Base-by-base conservation (phyloP, 495 filamentous ascomycete species). In the Xylaria acuta region DNA sequence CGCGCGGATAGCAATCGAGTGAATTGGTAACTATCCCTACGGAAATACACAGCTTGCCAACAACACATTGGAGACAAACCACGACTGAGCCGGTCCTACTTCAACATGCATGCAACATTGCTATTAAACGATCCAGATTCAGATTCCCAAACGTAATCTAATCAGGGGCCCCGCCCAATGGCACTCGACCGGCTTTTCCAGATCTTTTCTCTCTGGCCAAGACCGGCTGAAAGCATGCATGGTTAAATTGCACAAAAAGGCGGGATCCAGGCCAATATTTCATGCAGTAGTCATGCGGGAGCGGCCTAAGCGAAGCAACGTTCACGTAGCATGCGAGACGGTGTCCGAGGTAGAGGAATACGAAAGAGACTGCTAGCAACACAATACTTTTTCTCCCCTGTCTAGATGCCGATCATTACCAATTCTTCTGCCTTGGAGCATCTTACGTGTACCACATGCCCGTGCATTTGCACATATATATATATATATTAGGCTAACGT, bases 211-310 rank as follows among this genome's bases (percentile, higher is more conserved):
- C 71, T 62, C 64, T 67, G 73, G 76, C 76, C 76, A 78, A 77
- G 76, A 70, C 75, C 58, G 76, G 76, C 76, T 78, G 76, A 78
- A 75, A 43, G 62, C 73, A 74, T 77, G 71, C 75, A 73, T 72
- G 76, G 75, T 71, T 76, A 78, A 78, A 78, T 78, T 75, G 73
- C 49, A 56, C 62, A 63, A 71, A 70, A 69, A 20, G 22, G 14
- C 14, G 70, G 75, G 58, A 59, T 77, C 67, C 64, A 59, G 69
- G 72, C 67, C 65, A 67, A 67, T 67, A 67, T 72, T 68, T 51
- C 56, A 70, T 70, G 67, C 67, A 70, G 53, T 12, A n/a, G 45
- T 45, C 14, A 71, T 71, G 69, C 60, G 38, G 20, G 64, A 67
- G 25, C 16, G 49, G 49, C 36, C 49, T 56, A 43, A 67, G 65